Conservation (phyloP, 2,329 filamentous ascomycete genomes). For the Ampelomyces quisqualis region DNA sequence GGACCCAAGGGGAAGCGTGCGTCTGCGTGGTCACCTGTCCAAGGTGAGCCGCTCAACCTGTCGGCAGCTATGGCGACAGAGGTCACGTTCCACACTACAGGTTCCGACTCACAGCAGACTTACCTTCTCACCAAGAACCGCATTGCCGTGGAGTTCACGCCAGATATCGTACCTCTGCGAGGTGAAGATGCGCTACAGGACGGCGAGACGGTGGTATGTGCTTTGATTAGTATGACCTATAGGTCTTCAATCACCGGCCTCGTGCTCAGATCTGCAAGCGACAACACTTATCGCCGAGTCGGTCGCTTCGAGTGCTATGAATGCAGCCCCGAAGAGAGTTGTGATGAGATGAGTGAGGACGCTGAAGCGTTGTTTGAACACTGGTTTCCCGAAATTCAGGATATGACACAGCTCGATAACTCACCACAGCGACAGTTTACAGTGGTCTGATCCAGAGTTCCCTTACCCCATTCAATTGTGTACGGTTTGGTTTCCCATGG, state of each 20-base stretch:
- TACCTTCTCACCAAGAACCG: constrained; percentile 32
- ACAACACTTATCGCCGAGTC: constrained; percentile 33
- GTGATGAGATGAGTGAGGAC: constrained; percentile 38
- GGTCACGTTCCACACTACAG: constrained; percentile 24
- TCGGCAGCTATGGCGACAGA: constrained; percentile 40
- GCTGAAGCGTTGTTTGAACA: constrained; percentile 38
- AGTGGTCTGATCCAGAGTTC: too few relatives aligned
- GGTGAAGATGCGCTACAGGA: constrained; percentile 29
- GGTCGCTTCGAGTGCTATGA: constrained; percentile 43
- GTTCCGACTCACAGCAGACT: constrained; percentile 9
- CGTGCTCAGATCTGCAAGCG: constrained; percentile 27
- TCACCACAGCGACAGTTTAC: constrained; percentile 33
- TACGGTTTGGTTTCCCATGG: too few relatives aligned
- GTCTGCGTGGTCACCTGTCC: constrained; percentile 33
- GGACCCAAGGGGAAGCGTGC: constrained; percentile 23
- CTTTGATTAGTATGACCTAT: constrained; percentile 42
- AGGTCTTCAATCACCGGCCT: constrained; percentile 39
- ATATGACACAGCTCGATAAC: constrained; percentile 40
- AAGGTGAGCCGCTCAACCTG: constrained; percentile 31
- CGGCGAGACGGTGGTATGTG: constrained; percentile 36
- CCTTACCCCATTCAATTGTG: too few relatives aligned
- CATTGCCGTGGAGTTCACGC: constrained; percentile 36
- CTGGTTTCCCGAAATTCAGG: constrained; percentile 41
- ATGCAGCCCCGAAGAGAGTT: constrained; percentile 26
- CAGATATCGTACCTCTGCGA: constrained; percentile 31